A percentile compares a stretch with the other conserved stretches of the same genome.
Conservation (phyloP, 352 stramenopile species). For the Globisporangium heterothallicum region DNA sequence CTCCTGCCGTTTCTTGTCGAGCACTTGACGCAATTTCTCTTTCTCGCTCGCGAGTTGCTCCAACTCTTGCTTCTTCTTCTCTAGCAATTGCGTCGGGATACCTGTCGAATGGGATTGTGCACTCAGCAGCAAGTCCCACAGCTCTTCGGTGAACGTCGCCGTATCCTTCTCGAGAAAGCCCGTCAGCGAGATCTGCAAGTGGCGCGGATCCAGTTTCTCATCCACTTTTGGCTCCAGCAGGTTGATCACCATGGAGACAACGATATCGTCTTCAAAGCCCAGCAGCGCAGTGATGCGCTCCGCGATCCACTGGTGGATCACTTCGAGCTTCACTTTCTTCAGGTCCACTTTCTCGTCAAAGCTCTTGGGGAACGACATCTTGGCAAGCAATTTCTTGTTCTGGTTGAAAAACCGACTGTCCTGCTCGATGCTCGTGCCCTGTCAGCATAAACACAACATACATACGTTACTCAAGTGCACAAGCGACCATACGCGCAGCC, state of each 20-base stretch:
- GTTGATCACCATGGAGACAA: constrained; percentile 82
- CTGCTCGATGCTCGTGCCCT: constrained; percentile 70
- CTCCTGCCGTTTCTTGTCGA: constrained; percentile 47
- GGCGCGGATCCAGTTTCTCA: constrained; percentile 71
- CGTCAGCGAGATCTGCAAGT: constrained; percentile 87
- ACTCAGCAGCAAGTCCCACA: constrained; percentile 88
- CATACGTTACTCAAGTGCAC: background rate
- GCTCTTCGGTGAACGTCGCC: constrained; percentile 78
- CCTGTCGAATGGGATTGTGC: constrained; percentile 83
- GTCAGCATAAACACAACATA: background rate
- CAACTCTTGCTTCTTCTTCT: constrained; percentile 90
- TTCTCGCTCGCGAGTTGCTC: constrained; percentile 53
- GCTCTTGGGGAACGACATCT: constrained; percentile 74
- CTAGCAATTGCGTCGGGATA: constrained; percentile 80
- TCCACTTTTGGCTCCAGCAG: constrained; percentile 75
- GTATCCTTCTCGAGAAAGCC: constrained; percentile 90
- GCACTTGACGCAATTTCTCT: constrained; percentile 44
- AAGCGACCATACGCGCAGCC: background rate
- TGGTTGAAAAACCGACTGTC: constrained; percentile 82
- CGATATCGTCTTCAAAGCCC: constrained; percentile 91
- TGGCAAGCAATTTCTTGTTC: constrained; percentile 87
- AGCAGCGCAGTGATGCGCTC: constrained; percentile 84
- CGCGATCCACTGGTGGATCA: constrained; percentile 87
- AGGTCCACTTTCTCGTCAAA: constrained; percentile 84
- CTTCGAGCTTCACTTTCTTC: constrained; percentile 86